Percentiles rank a stretch among this genome's conserved stretches.
These are phyloP conservation scores for Epichloe aotearoae DNA, from an alignment of 2,329 filamentous ascomycete genomes.

Conservation along the genomic window DNA sequence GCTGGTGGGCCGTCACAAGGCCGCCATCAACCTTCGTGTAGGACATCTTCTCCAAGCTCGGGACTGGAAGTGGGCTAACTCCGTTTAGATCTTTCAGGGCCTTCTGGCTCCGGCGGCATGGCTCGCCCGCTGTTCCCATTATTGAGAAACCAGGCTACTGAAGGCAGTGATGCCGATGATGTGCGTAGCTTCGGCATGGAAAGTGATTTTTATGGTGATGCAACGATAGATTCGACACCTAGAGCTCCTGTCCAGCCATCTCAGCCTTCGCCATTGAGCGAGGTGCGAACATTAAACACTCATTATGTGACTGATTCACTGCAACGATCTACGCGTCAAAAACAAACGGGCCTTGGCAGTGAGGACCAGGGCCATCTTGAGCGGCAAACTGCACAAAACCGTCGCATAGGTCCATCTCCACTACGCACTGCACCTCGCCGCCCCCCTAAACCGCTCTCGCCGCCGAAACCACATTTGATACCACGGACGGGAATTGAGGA, in stretches of 20 bases:
- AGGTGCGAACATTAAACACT: neutral
- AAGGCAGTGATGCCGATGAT: constrained; percentile 18
- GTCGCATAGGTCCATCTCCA: constrained; percentile 1
- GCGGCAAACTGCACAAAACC: neutral
- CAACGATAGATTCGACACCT: constrained; percentile 22
- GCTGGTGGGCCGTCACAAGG: constrained; percentile 4
- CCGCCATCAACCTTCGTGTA: constrained; percentile 3
- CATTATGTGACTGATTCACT: neutral
- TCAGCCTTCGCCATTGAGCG: neutral
- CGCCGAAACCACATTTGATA: neutral
- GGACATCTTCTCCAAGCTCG: neutral
- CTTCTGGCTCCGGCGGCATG: neutral
- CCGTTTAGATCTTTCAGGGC: constrained; percentile 4
- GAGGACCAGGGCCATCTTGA: constrained; percentile 2
- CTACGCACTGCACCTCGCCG: constrained; percentile 3
- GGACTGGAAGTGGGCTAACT: neutral
- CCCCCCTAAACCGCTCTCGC: neutral
- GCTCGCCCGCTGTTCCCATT: neutral
- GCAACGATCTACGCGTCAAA: neutral
- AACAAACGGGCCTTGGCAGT: neutral
- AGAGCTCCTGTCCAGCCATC: neutral
- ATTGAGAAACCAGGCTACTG: neutral
- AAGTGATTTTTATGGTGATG: constrained; percentile 23
- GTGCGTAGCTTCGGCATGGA: constrained; percentile 23
- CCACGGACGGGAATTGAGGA: neutral